These are phyloP conservation scores for Boletellus sp. DNA, from an alignment of 768 basidiomycete genomes.

Conservation along the genomic window DNA sequence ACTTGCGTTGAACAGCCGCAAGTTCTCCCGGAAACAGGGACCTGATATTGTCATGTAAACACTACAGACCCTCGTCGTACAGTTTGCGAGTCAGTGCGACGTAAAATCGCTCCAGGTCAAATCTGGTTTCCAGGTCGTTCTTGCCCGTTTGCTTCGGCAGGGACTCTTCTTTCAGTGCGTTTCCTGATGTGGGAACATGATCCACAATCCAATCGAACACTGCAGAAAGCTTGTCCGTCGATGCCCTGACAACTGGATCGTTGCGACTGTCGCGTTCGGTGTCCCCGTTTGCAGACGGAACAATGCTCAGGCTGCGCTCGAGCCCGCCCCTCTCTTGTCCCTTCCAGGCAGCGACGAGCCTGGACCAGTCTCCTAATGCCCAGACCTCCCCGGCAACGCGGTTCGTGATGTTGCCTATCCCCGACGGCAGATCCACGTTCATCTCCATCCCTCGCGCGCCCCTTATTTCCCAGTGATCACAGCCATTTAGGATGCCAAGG, in stretches of 20 bases:
- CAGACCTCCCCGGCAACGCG: constrained; percentile 42
- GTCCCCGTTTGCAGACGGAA: constrained; percentile 8
- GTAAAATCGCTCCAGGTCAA: constrained; percentile 86
- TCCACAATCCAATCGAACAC: constrained; percentile 82
- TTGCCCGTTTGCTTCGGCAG: constrained; percentile 26
- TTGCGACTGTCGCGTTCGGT: constrained; percentile 30
- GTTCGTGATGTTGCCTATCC: constrained; percentile 35
- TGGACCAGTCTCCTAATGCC: constrained; percentile 54
- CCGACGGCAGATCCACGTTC: constrained; percentile 56
- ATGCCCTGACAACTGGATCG: constrained; percentile 59
- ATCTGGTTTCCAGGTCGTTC: constrained; percentile 59
- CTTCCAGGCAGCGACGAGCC: constrained; percentile 60
- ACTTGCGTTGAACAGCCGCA: no score
- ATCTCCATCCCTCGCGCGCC: constrained; percentile 80
- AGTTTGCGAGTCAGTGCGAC: constrained; percentile 84
- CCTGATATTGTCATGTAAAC: not conserved
- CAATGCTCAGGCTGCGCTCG: constrained; percentile 15
- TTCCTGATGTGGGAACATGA: constrained; percentile 47
- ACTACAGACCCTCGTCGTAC: constrained; percentile 84
- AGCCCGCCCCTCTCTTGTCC: constrained; percentile 45
- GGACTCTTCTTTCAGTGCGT: constrained; percentile 14
- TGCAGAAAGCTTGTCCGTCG: constrained; percentile 67
- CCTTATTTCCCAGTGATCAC: constrained; percentile 96
- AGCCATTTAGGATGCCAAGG: constrained; percentile 81
- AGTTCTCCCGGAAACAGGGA: not conserved